Base-by-base conservation (phyloP, 176 grass and related monocot species). In the Ananas comosus region DNA sequence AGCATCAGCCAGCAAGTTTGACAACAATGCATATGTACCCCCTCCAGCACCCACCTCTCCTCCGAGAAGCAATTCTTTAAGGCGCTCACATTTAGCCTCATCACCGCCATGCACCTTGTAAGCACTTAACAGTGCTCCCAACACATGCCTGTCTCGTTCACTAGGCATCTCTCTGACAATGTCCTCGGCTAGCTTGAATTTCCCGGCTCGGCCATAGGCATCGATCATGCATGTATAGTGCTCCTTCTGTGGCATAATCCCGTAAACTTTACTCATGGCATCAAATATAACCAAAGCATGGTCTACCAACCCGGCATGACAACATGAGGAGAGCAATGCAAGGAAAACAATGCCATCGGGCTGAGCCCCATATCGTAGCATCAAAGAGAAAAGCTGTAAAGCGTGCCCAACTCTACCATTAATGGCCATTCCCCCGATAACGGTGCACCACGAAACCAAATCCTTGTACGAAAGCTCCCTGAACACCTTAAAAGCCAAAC, bases 181-280 rank as follows among this genome's bases (percentile, higher is more conserved):
- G 12, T 66, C 75, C 53, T 16, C 57, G 1, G 24, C 69, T 66
- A 23, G 63, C 54, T 85, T 70, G 0, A 80, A 61, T 24, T 68
- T 51, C 48, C 79, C 79, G 1, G 87, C 68, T 12, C 87, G 64
- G n/a, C 76, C 72, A 28, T 80, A 85, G 27, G 87, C 69, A 64
- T 89, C 87, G 19, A 89, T 64, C 64, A 79, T 66, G 80, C 82
- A 85, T 0, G 87, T 85, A 56, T 79, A 82, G 74, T 89, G 87
- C 68, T 85, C 76, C 59, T 42, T 64, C 49, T 18, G 29, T 3
- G 82, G 87, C 57, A 10, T 0, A 49, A 85, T 2, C 4, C 82
- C 51, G 69, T 89, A 82, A 61, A 85, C 48, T 27, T 74, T 72
- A n/a, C n/a, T 12, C 87, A 90, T 85, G 64, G 79, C 65, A 51